Base-by-base conservation (phyloP, 2,329 filamentous ascomycete species). In the Domatiomyces catenatus region DNA sequence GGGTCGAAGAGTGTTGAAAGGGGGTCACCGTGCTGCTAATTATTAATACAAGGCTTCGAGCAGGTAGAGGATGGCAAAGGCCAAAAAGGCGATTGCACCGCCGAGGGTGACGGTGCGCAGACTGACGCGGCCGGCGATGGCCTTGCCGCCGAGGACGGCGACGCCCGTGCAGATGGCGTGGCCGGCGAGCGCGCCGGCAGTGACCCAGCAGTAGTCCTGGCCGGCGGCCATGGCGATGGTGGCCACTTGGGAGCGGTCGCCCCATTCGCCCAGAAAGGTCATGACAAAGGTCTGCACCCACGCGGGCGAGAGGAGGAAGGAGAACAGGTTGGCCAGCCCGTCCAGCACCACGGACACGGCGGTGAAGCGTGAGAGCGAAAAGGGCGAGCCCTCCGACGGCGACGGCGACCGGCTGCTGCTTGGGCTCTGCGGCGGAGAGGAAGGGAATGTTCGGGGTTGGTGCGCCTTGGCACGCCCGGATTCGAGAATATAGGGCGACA, bases 211-310 rank as follows among this genome's bases (percentile, higher is more conserved):
- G 67, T 96, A 98, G 65, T 98, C 92, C 67, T 94, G 86, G 18
- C 92, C 92, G 32, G 92, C 90, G 47, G 92, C 92, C 92, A 98
- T 98, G 49, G 92, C 92, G 63, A 98, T 94, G 0, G 92, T 98
- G 19, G 92, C 92, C 62, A 98, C 96, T 70, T 98, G 92, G 65
- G 86, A 94, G 59, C 92, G 81, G 63, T 98, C 92, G 51, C 92
- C 92, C 92, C 92, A 98, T 67, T 98, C 92, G 42, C 92, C 92
- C 26, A 98, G 71, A 70, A 98, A 98, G 1, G 92, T 98, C 92
- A 98, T 98, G 60, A 93, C 79, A 64, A 98, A 98, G 0, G 92
- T 98, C 69, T 96, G 90, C 12, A 98, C 92, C 92, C 92, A 98
- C 0, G 89, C 92, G 1, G 92, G 92, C 67, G 86, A 94, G 42